Conservation (phyloP, 768 basidiomycete genomes). For the Pleurotus platypus region DNA sequence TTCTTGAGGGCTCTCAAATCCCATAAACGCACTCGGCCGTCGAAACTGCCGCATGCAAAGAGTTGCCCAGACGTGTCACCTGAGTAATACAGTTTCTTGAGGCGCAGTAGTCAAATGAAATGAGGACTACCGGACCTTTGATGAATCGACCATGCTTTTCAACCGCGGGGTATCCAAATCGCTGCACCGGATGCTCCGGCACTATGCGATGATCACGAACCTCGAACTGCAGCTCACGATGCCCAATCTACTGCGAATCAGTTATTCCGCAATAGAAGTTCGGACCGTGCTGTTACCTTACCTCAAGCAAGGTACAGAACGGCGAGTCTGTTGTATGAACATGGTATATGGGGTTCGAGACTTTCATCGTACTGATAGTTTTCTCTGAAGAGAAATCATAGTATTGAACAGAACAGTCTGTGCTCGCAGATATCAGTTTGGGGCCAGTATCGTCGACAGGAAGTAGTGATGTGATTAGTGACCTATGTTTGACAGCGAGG, state of each 20-base stretch:
- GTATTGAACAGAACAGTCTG: slow-evolving; percentile 40
- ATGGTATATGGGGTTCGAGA: slow-evolving; percentile 42
- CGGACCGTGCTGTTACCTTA: slow-evolving; percentile 10
- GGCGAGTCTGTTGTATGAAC: slow-evolving; percentile 31
- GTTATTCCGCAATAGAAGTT: neutral
- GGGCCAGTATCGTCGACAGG: slow-evolving; percentile 39
- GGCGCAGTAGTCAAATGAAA: too few species aligned
- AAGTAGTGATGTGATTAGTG: slow-evolving; percentile 40
- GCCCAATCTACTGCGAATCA: slow-evolving; percentile 32
- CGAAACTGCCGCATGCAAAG: slow-evolving; percentile 41
- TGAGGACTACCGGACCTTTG: slow-evolving; percentile 29
- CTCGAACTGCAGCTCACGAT: slow-evolving; percentile 51
- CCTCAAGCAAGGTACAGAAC: slow-evolving; percentile 42
- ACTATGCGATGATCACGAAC: slow-evolving; percentile 42
- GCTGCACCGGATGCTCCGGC: slow-evolving; percentile 28
- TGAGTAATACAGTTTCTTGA: neutral
- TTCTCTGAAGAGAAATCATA: slow-evolving; percentile 47
- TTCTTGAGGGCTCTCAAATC: slow-evolving; percentile 37
- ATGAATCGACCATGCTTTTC: slow-evolving; percentile 39
- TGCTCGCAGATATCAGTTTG: slow-evolving; percentile 44
- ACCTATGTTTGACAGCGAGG: slow-evolving; percentile 38
- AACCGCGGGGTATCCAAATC: slow-evolving; percentile 39
- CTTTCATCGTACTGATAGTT: slow-evolving; percentile 33
- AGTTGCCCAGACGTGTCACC: slow-evolving; percentile 20
- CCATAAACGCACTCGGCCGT: slow-evolving; percentile 43